Evolutionary conservation across 495 filamentous ascomycete species (phyloP).

Genomic region (Aspergillus mulundensis): DNA sequence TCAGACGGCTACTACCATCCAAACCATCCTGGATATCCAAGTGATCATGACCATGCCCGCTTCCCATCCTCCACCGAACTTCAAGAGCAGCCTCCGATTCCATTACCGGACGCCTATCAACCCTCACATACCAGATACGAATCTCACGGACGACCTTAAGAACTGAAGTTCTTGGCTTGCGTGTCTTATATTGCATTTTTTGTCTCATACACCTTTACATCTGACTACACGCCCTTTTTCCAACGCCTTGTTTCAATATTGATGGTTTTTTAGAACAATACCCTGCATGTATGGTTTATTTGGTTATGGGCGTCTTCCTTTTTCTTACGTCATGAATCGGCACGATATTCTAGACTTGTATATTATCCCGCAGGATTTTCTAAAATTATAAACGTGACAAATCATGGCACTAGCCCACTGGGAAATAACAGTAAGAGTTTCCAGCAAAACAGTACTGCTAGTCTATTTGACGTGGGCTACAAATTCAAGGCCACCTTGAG

Average conservation of each 20-base stretch:
- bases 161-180: conserved; percentile 15
- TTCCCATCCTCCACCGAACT: conserved; percentile 14
- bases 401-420: no score
- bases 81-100: conserved; percentile 34
- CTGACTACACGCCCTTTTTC: background rate
- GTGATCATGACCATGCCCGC: background rate
- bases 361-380: background rate
- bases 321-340: background rate
- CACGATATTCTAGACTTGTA: background rate
- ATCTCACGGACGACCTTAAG: conserved; percentile 20
- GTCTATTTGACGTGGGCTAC: no score
- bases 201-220: no score
- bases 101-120: conserved; percentile 33
- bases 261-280: conserved; percentile 11
- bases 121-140: conserved; percentile 30
- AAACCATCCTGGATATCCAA: background rate
- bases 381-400: no score
- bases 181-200: conserved; percentile 3
- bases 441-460: no score
- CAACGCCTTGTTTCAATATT: conserved; percentile 11
- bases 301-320: conserved; percentile 1
- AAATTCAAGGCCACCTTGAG: no score
- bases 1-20: conserved; percentile 5
- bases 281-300: conserved; percentile 5
- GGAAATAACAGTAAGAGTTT: no score